Evolutionary conservation across 2,329 filamentous ascomycete species (phyloP).

Genomic region (Tolypocladium tundrense): DNA sequence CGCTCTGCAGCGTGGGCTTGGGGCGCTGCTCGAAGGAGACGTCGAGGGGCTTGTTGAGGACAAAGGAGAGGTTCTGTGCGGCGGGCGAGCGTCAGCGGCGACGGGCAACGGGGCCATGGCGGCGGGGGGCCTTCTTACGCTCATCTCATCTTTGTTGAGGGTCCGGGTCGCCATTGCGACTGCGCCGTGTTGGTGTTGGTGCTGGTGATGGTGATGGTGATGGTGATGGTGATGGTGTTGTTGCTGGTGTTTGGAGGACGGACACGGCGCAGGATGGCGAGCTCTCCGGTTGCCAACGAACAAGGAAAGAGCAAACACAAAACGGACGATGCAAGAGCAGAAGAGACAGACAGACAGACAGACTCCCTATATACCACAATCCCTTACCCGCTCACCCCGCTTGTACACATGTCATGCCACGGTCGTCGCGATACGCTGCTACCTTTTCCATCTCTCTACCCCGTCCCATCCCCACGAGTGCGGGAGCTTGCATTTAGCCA

Average conservation of each 20-base stretch:
- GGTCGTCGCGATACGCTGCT: background rate
- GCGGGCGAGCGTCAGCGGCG: slow-evolving; percentile 2
- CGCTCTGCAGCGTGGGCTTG: slow-evolving; percentile 53
- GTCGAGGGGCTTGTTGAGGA: slow-evolving; percentile 66
- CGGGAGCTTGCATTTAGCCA: background rate
- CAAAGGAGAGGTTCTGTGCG: slow-evolving; percentile 69
- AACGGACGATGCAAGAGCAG: background rate
- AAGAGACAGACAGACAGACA: background rate
- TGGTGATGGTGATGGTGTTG: no score
- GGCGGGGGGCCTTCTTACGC: slow-evolving; percentile 8
- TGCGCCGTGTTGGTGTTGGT: no score
- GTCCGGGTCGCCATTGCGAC: slow-evolving; percentile 12
- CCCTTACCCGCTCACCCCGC: background rate
- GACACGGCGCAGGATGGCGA: no score
- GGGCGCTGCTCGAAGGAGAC: slow-evolving; percentile 69
- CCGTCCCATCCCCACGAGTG: no score
- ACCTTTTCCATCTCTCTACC: background rate
- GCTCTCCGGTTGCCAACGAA: background rate
- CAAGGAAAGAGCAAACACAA: background rate
- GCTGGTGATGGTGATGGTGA: no score
- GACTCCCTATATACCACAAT: background rate
- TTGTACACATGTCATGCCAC: background rate
- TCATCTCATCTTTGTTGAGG: slow-evolving; percentile 16
- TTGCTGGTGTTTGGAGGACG: background rate
- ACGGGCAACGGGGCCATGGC: background rate